A percentile compares a stretch with the other conserved stretches of the same genome.
Conservation (phyloP, 805 yeast genomes). For the Spencermartinsiella europaea region DNA sequence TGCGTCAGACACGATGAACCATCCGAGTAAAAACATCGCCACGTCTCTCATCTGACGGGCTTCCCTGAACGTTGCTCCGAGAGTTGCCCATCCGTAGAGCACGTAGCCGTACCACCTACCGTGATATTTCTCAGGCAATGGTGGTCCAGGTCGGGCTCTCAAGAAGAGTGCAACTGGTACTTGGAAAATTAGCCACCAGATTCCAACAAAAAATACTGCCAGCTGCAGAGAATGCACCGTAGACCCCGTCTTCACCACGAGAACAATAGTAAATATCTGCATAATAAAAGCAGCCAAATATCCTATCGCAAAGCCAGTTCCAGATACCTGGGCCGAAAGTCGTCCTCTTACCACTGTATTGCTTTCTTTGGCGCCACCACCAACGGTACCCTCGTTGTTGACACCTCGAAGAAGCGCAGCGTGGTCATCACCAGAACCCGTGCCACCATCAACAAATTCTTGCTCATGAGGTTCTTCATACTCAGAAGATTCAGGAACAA, state of each 20-base stretch:
- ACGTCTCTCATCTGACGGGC: slow-evolving; percentile 61
- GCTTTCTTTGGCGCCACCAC: background rate
- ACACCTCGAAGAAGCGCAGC: background rate
- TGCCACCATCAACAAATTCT: background rate
- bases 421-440: background rate
- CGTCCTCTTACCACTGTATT: slow-evolving; percentile 9
- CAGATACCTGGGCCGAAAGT: slow-evolving; percentile 42
- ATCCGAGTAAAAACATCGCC: slow-evolving; percentile 57
- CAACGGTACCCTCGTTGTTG: background rate
- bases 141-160: slow-evolving; percentile 41
- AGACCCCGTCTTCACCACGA: slow-evolving; percentile 40
- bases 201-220: slow-evolving; percentile 60
- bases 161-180: slow-evolving; percentile 51
- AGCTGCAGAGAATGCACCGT: slow-evolving; percentile 39
- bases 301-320: slow-evolving; percentile 67
- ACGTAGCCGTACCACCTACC: slow-evolving; percentile 33
- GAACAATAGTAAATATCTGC: slow-evolving; percentile 54
- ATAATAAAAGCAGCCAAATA: slow-evolving; percentile 64
- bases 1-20: slow-evolving; percentile 75
- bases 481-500: background rate
- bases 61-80: slow-evolving; percentile 50
- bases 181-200: slow-evolving; percentile 76
- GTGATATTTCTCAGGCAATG: slow-evolving; percentile 23
- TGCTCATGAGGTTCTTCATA: background rate
- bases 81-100: slow-evolving; percentile 57